Evolutionary conservation across 495 filamentous ascomycete genomes (phyloP), one percentile per base, ranked within the genome.

Genomic region (Chaetomidium leptoderma): DNA sequence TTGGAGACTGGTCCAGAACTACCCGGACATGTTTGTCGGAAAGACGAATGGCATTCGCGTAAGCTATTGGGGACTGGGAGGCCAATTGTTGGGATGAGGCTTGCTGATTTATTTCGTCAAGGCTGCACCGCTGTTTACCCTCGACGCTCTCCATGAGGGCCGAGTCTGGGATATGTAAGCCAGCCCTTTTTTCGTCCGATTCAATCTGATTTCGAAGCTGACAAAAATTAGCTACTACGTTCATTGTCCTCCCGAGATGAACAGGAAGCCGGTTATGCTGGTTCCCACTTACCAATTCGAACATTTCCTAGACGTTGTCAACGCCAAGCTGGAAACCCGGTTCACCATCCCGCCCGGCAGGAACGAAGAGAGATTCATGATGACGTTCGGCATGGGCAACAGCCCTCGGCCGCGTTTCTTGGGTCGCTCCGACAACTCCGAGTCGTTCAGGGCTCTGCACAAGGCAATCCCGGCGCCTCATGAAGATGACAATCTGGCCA

Each of bases 121-220:
- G 55, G 70, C 72, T 21, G 61, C 49, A 3, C 84, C 82, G 61
- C 85, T 86, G 59, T 84, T 86, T 42, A 69, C 62, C 0, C 71
- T 76, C 10, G 80, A 83, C 29, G 78, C 87, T 59, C 83, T 84
- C 60, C 61, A 78, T 3, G 44, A 62, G 27, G 55, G 62, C 1
- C 76, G 81, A 3, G 57, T 70, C 36, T 95, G 89, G 90, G 85
- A 90, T 57, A 60, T 93, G 89, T 95, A 74, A 81, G 86, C 82
- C 17, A 32, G 23, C 17, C 2, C n/a, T n/a, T n/a, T n/a, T 30
- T 16, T 17, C 16, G 23, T 2, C 10, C 19, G 13, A 14, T 2
- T 33, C 7, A 11, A 14, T 17, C 0, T 26, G 29, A 4, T 32
- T 33, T 21, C 3, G 0, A 44, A 19, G 6, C 37, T 32, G 26